phyloP scores from a whole-genome alignment of 257 asterid genomes.

The Nicotiana knightiana region DNA sequence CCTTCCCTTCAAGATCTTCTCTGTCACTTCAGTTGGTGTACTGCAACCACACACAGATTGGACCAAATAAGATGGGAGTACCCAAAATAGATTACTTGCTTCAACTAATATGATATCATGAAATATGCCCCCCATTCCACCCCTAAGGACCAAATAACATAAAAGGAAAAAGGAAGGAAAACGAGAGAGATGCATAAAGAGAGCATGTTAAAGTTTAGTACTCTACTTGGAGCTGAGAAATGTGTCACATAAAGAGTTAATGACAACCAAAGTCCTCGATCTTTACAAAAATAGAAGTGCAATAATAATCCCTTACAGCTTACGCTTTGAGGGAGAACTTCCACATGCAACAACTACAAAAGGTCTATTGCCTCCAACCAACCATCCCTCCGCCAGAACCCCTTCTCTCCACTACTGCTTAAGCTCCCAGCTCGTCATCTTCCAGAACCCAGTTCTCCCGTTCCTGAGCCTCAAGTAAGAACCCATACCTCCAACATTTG shows the following conservation, averaged over 20 bases:
- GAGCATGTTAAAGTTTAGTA: background rate
- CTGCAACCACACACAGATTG: constrained; percentile 35
- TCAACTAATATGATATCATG: background rate
- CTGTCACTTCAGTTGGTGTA: constrained; percentile 84
- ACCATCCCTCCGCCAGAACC: background rate
- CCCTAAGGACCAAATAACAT: background rate
- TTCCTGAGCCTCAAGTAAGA: background rate
- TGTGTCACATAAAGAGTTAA: background rate
- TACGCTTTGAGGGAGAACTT: background rate
- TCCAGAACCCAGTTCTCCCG: background rate
- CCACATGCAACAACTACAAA: background rate
- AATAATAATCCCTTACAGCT: background rate
- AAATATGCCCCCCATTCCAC: background rate
- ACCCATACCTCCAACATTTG: background rate
- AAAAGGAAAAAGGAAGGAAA: background rate
- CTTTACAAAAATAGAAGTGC: background rate
- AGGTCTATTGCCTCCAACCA: background rate
- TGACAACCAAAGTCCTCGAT: background rate
- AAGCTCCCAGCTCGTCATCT: background rate
- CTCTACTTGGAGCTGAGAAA: background rate
- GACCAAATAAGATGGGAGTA: background rate
- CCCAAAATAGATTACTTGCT: background rate
- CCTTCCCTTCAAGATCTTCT: constrained; percentile 88
- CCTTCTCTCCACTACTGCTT: background rate
- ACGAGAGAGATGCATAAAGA: background rate